phyloP scores from a whole-genome alignment of 139 green algal genomes.

The Chlamydomonas eustigma region DNA sequence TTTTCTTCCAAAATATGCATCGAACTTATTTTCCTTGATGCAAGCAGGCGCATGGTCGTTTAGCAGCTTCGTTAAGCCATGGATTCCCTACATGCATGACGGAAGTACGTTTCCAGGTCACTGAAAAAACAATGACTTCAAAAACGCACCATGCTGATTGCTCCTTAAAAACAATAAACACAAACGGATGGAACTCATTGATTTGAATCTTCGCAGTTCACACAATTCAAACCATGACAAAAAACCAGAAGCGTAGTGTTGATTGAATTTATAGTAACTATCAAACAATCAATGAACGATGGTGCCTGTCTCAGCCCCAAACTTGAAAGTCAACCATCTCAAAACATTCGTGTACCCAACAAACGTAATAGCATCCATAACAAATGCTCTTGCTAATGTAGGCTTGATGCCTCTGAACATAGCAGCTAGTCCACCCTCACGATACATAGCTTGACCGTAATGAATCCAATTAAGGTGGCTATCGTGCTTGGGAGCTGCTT shows the following conservation, averaged over 20 bases:
- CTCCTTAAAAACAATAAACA: too few species aligned
- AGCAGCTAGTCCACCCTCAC: conserved; percentile 34
- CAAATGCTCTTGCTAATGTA: conserved; percentile 55
- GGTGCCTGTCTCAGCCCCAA: too few species aligned
- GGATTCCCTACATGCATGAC: conserved; percentile 52
- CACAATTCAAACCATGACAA: too few species aligned
- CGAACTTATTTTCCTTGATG: conserved; percentile 87
- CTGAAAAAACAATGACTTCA: too few species aligned
- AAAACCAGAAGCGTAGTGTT: too few species aligned
- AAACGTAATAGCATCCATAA: conserved; percentile 32
- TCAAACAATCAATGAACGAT: too few species aligned
- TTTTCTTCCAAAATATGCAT: conserved; percentile 95
- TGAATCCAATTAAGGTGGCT: background rate
- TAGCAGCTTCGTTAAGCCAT: conserved; percentile 93
- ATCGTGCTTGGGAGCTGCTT: conserved; percentile 26
- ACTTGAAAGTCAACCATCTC: background rate
- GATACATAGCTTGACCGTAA: background rate
- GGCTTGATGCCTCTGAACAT: conserved; percentile 51
- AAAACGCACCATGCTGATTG: too few species aligned
- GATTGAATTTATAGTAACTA: too few species aligned
- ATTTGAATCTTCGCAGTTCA: too few species aligned
- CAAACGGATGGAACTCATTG: too few species aligned
- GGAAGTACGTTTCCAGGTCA: too few species aligned
- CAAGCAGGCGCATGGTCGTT: conserved; percentile 76
- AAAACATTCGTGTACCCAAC: conserved; percentile 23